Conservation (phyloP, 495 filamentous ascomycete species). For the Glarea lozoyensis region DNA sequence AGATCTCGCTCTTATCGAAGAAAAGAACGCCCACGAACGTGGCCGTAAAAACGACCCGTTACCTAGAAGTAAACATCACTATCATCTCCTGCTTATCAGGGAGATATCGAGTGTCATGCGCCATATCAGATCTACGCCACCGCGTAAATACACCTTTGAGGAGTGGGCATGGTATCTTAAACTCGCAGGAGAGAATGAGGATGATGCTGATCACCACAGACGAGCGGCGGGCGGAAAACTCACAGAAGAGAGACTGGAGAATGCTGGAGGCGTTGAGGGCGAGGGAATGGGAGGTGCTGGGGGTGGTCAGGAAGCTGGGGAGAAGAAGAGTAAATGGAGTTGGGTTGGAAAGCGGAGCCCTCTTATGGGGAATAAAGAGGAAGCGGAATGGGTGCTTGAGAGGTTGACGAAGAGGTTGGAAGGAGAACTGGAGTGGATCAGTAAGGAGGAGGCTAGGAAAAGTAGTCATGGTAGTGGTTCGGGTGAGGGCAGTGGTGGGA, state of each 20-base stretch:
- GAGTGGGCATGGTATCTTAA: conserved; percentile 79
- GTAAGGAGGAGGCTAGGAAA: conserved; percentile 14
- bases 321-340: conserved; percentile 44
- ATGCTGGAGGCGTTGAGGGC: conserved; percentile 7
- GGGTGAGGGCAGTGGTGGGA: no score
- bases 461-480: no score
- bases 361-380: conserved; percentile 60
- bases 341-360: conserved; percentile 71
- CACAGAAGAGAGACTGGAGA: not conserved
- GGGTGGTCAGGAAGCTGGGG: conserved; percentile 1
- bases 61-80: conserved; percentile 32
- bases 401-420: conserved; percentile 47
- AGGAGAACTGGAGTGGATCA: conserved; percentile 35
- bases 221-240: conserved; percentile 11
- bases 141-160: conserved; percentile 63
- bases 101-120: conserved; percentile 60
- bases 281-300: conserved; percentile 16
- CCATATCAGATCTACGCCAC: conserved; percentile 48
- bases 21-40: conserved; percentile 3
- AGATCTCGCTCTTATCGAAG: conserved; percentile 24
- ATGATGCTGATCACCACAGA: conserved; percentile 32
- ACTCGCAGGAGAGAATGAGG: conserved; percentile 65
- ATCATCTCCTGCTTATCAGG: conserved; percentile 56
- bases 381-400: conserved; percentile 76
- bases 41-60: conserved; percentile 15